Conservation (phyloP, 1,139 yeast genomes). For the Protomyces inundatus region DNA sequence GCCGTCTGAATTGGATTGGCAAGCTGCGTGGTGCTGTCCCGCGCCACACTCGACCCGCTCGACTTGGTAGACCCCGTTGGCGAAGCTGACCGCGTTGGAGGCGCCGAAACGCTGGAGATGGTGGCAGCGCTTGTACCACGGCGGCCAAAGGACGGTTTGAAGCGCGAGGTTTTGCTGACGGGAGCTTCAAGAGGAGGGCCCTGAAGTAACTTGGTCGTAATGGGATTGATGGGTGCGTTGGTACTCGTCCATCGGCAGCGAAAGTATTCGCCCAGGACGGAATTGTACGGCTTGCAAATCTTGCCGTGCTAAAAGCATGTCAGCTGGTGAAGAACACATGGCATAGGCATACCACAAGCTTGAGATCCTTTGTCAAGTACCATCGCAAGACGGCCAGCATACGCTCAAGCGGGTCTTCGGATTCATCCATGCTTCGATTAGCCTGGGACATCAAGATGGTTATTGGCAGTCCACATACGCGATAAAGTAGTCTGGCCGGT, state of each 20-base stretch:
- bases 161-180: conserved; percentile 1
- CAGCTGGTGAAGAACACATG: conserved; percentile 71
- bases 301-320: conserved; percentile 62
- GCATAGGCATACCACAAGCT: conserved; percentile 17
- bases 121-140: conserved; percentile 1
- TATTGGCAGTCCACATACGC: not conserved
- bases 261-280: conserved; percentile 73
- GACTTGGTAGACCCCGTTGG: conserved; percentile 37
- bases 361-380: conserved; percentile 55
- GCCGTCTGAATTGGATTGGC: conserved; percentile 12
- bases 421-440: conserved; percentile 18
- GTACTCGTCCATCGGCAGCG: conserved; percentile 59
- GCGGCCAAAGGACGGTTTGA: conserved; percentile 12
- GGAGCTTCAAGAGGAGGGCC: not conserved
- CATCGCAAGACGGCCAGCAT: conserved; percentile 67
- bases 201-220: conserved; percentile 1
- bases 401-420: conserved; percentile 37
- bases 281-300: conserved; percentile 78
- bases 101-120: not conserved
- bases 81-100: conserved; percentile 10
- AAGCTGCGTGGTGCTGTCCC: not conserved
- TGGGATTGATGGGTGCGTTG: conserved; percentile 1
- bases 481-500: conserved; percentile 28
- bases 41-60: conserved; percentile 39
- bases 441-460: not conserved